These are phyloP conservation scores for Aspergillus novofumigatus DNA, from an alignment of 2,329 filamentous ascomycete genomes.

Conservation along the genomic window DNA sequence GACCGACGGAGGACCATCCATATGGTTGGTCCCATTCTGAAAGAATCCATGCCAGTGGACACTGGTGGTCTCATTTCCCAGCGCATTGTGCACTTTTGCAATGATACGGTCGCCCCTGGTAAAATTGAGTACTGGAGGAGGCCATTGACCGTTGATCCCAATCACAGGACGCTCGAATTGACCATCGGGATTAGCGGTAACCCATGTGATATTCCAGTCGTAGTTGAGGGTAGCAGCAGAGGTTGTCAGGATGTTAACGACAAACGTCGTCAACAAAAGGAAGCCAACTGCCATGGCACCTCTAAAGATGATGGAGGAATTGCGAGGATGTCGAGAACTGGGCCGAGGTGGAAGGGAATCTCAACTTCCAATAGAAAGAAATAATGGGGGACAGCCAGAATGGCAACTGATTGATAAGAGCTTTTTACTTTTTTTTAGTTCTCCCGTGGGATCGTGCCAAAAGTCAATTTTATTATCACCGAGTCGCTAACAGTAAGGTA, in stretches of 20 bases:
- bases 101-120: constrained; percentile 71
- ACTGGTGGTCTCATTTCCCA: constrained; percentile 59
- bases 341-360: neutral
- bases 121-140: constrained; percentile 66
- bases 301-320: neutral
- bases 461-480: neutral
- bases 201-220: constrained; percentile 53
- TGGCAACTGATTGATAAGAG: neutral
- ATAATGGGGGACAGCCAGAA: neutral
- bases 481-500: neutral
- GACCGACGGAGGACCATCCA: constrained; percentile 67
- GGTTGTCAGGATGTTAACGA: neutral
- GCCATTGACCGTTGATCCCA: constrained; percentile 71
- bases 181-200: constrained; percentile 52
- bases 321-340: neutral
- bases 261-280: neutral
- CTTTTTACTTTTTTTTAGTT: neutral
- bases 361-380: neutral
- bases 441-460: neutral
- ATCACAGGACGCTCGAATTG: constrained; percentile 51
- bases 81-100: constrained; percentile 64
- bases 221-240: constrained; percentile 35
- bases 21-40: constrained; percentile 68
- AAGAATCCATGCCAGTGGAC: constrained; percentile 78
- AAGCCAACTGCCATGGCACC: neutral